Evolutionary conservation across 2,329 filamentous ascomycete genomes (phyloP).

Genomic region (Colletotrichum sp.): DNA sequence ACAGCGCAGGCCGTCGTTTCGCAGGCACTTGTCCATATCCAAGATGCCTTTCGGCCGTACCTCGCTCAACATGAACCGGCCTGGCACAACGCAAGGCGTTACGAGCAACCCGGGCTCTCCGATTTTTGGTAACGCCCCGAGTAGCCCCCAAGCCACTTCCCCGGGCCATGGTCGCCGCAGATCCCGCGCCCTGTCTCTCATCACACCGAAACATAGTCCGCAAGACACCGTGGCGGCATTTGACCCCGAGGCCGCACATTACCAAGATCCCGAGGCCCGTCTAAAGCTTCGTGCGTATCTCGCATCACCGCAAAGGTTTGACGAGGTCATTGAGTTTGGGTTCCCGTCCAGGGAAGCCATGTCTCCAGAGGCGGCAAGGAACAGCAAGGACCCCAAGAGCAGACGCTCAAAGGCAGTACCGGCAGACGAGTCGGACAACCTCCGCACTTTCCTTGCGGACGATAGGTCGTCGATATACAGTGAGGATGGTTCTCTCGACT

Average conservation of each 20-base stretch:
- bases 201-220: conserved; percentile 50
- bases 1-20: conserved; percentile 64
- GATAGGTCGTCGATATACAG: conserved; percentile 62
- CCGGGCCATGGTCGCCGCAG: conserved; percentile 49
- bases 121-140: conserved; percentile 27
- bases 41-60: conserved; percentile 67
- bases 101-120: conserved; percentile 18
- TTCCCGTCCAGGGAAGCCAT: conserved; percentile 71
- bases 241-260: conserved; percentile 79
- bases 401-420: not conserved
- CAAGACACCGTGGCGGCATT: conserved; percentile 57
- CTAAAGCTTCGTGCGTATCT: conserved; percentile 86
- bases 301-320: conserved; percentile 91
- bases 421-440: conserved; percentile 49
- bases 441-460: conserved; percentile 63
- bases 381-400: conserved; percentile 26
- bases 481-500: conserved; percentile 61
- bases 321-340: conserved; percentile 92
- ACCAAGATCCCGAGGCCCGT: conserved; percentile 87
- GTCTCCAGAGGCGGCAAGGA: conserved; percentile 35
- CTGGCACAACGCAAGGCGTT: conserved; percentile 46
- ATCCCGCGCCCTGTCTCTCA: conserved; percentile 61
- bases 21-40: conserved; percentile 74
- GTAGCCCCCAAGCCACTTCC: conserved; percentile 9
- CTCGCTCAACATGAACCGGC: conserved; percentile 54